Evolutionary conservation across 176 grass and related monocot species (phyloP).

Genomic region (Oryza meridionalis): DNA sequence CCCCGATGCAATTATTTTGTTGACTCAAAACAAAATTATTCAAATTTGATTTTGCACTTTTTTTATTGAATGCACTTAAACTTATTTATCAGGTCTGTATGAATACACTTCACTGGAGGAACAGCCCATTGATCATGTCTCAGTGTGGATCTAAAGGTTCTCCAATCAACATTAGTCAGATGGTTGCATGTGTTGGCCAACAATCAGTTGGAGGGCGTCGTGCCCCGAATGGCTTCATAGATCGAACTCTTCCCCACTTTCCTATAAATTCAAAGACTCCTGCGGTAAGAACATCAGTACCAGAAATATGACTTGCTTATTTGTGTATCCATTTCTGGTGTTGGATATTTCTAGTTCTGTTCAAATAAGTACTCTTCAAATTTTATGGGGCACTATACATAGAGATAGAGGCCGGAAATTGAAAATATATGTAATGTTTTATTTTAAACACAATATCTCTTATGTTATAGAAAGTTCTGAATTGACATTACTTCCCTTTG

Average conservation of each 20-base stretch:
- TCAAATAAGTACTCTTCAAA: slow-evolving; percentile 6
- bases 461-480: neutral
- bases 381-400: neutral
- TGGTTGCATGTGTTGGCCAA: slow-evolving; percentile 97
- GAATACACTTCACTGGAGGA: slow-evolving; percentile 86
- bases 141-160: slow-evolving; percentile 99
- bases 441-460: neutral
- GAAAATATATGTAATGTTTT: slow-evolving; percentile 4
- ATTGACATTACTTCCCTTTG: slow-evolving; percentile 1
- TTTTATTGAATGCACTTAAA: slow-evolving; percentile 18
- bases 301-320: slow-evolving; percentile 42
- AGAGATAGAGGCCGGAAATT: slow-evolving; percentile 19
- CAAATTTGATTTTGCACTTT: slow-evolving; percentile 29
- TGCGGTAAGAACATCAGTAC: slow-evolving; percentile 63
- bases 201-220: slow-evolving; percentile 95
- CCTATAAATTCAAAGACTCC: slow-evolving; percentile 92
- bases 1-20: slow-evolving; percentile 30
- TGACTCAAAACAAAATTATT: neutral
- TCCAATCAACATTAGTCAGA: slow-evolving; percentile 97
- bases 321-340: slow-evolving; percentile 30
- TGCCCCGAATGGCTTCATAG: slow-evolving; percentile 89
- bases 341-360: slow-evolving; percentile 16
- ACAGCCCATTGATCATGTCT: slow-evolving; percentile 97
- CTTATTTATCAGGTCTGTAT: slow-evolving; percentile 73
- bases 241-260: slow-evolving; percentile 98